phyloP scores from a whole-genome alignment of 1,284 basidiomycete genomes.

The Rhodotorula sp. region DNA sequence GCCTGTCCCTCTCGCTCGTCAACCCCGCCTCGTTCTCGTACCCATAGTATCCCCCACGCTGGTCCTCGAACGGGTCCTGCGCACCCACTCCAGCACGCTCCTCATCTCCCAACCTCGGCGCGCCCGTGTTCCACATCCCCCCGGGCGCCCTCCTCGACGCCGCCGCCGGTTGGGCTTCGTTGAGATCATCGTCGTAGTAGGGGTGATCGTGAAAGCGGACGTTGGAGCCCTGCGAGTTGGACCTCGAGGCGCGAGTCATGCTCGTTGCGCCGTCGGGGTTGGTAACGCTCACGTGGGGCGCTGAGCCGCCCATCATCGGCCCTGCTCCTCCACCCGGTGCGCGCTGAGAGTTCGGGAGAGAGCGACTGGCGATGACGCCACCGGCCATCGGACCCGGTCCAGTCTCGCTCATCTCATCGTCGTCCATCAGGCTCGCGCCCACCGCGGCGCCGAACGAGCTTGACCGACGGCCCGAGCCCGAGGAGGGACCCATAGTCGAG shows the following conservation, averaged over 20 bases:
- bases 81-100: neutral
- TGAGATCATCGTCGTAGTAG: no score
- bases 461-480: neutral
- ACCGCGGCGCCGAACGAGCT: conserved; percentile 2
- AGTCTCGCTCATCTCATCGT: neutral
- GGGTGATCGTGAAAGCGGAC: no score
- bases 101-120: neutral
- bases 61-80: conserved; percentile 19
- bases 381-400: conserved; percentile 6
- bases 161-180: neutral
- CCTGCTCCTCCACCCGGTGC: neutral
- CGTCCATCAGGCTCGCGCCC: neutral
- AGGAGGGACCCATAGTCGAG: neutral
- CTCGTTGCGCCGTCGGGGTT: neutral
- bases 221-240: no score
- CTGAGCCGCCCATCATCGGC: conserved; percentile 16
- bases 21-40: conserved; percentile 7
- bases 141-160: neutral
- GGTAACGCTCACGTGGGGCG: neutral
- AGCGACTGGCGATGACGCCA: conserved; percentile 14
- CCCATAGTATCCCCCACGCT: conserved; percentile 20
- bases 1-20: neutral
- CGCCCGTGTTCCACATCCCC: neutral
- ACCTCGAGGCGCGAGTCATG: no score
- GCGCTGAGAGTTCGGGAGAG: neutral